Percentiles rank a stretch among this genome's conserved stretches.
Evolutionary conservation across 129 eudicot species (phyloP).

Genomic region (Flaveria brownii): DNA sequence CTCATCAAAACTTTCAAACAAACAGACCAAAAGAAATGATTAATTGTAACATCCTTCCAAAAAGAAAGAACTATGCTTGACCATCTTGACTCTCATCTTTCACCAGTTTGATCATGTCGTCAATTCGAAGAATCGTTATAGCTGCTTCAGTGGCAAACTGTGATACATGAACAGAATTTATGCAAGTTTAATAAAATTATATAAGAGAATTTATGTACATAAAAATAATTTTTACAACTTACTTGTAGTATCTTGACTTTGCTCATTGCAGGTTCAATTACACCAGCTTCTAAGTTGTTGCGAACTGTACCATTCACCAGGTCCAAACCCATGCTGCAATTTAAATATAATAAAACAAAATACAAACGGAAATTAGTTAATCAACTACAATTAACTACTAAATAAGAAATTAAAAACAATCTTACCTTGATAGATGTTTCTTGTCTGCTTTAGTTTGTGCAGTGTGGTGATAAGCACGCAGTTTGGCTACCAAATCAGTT

Average conservation of each 20-base stretch:
- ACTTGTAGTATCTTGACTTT: constrained; percentile 96
- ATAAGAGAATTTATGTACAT: not conserved
- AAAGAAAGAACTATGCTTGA: constrained; percentile 32
- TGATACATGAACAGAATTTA: not conserved
- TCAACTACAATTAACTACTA: not conserved
- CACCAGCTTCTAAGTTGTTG: constrained; percentile 96
- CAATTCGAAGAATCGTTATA: constrained; percentile 89
- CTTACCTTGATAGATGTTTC: constrained; percentile 87
- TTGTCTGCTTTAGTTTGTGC: constrained; percentile 98
- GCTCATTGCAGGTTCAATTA: constrained; percentile 99
- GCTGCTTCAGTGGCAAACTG: constrained; percentile 99
- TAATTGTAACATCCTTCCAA: not conserved
- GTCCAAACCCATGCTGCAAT: constrained; percentile 88
- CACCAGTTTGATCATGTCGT: constrained; percentile 85
- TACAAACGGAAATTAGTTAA: not conserved
- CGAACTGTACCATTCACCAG: constrained; percentile 77
- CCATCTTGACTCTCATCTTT: constrained; percentile 90
- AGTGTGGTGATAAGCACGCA: constrained; percentile 87
- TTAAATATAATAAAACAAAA: not conserved
- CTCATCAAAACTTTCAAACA: constrained; percentile 30
- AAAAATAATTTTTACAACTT: not conserved
- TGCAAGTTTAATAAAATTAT: not conserved
- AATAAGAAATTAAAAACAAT: not conserved
- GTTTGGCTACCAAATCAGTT: constrained; percentile 84
- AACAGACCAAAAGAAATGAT: not conserved